Base-by-base conservation (phyloP, 176 grass and related monocot species). In the Elaeis guineensis region DNA sequence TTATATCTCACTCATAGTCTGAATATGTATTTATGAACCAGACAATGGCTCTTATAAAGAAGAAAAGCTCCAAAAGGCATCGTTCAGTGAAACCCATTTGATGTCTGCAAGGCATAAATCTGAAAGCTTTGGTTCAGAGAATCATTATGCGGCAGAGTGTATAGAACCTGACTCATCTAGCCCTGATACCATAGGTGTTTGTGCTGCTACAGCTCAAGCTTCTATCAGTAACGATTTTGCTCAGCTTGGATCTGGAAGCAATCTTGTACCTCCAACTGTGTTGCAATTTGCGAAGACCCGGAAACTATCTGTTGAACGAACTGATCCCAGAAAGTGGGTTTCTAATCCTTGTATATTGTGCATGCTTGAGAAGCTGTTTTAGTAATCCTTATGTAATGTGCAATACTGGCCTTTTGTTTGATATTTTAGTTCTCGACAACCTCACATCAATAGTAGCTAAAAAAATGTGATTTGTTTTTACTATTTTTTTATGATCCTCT, bases 241-340 rank as follows among this genome's bases (percentile, higher is more conserved):
- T 53, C 55, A 71, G 39, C 71, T 55, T 64, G 77, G 75, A 78
- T 61, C 78, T 81, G 63, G 20, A 49, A 69, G 56, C 26, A 83
- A 72, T 74, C 54, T 80, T 57, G 59, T 66, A 64, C 57, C 74
- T 64, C 83, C 78, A 64, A 74, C 62, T 50, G 65, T 84, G 63
- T 78, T 90, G 52, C 75, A 90, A 63, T 96, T 90, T 79, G 80
- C 79, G 29, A 96, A 75, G 75, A 77, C 78, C 32, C 80, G 86
- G 72, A 96, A 72, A 65, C 54, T 85, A 67, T 83, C 77, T 48
- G 54, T 74, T 54, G 78, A 95, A 63, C 80, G 70, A 65, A 62
- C 66, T 75, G 69, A 87, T 70, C 80, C 86, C 15, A 87, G 80
- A 77, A 83, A 89, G 85, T 89, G 64, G 54, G 28, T 64, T 49